Conservation (phyloP, 1,284 basidiomycete genomes). For the Cutaneotrichosporon arboriforme region DNA sequence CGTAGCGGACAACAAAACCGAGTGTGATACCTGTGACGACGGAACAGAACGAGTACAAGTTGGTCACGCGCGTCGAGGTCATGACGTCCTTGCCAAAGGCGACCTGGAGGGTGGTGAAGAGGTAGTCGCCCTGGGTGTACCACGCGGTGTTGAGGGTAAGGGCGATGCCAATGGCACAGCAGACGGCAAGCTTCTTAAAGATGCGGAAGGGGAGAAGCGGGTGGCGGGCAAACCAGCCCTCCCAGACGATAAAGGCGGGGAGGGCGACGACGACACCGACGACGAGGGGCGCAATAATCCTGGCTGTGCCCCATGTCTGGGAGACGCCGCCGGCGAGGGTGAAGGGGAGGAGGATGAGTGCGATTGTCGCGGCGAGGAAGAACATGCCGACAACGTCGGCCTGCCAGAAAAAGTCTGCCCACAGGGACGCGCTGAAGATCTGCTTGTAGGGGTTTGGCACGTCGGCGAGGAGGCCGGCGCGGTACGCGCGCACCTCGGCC, state of each 20-base stretch:
- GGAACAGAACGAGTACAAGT: constrained; percentile 48
- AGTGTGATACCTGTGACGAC: constrained; percentile 44
- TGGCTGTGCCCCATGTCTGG: constrained; percentile 32
- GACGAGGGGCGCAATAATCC: constrained; percentile 46
- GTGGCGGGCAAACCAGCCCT: constrained; percentile 39
- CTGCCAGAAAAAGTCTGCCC: constrained; percentile 47
- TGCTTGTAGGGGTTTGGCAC: constrained; percentile 33
- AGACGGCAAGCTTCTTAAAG: constrained; percentile 45
- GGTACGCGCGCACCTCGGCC: constrained; percentile 32
- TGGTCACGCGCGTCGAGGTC: constrained; percentile 44
- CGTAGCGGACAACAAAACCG: constrained; percentile 41
- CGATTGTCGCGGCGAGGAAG: constrained; percentile 26
- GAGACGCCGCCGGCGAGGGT: constrained; percentile 40
- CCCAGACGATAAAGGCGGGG: constrained; percentile 46
- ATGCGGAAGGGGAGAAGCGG: constrained; percentile 46
- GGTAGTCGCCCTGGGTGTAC: constrained; percentile 46
- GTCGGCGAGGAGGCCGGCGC: constrained; percentile 21
- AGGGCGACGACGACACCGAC: constrained; percentile 43
- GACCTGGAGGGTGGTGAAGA: constrained; percentile 45
- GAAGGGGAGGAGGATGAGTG: constrained; percentile 43
- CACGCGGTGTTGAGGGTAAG: constrained; percentile 47
- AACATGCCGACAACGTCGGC: constrained; percentile 47
- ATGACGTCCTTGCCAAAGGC: constrained; percentile 44
- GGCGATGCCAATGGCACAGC: constrained; percentile 43
- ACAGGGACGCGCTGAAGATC: constrained; percentile 8